Evolutionary conservation across 306 rosid species (phyloP), one percentile per base, ranked within the genome.

Genomic region (Gastrolobium bilobum): DNA sequence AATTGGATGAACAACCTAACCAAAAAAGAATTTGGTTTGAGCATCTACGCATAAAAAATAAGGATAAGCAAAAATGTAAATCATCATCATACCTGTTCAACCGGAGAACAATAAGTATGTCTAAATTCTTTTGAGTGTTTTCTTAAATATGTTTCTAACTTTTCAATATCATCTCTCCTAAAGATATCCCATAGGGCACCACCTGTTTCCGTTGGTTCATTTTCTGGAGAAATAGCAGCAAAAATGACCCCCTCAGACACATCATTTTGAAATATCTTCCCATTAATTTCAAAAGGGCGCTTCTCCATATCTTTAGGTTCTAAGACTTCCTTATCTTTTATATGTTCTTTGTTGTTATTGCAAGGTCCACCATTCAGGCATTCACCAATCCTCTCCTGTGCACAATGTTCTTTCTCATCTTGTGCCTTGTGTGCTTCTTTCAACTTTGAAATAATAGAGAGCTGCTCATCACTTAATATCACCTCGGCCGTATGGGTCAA

Each of bases 111-210:
- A 56, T 50, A 90, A 7, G 87, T 87, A 65, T 90, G 94, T 62
- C 91, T 87, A 39, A 90, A 87, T 73, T 90, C 91, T 43, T 72
- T 77, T 1, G 78, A 77, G 71, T 90, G 88, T 58, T 86, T 83
- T 30, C 76, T 84, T 78, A 90, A 63, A 83, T 86, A 90, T 26
- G 76, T 85, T 57, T 86, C 89, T 67, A 90, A 84, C 73, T 90
- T 84, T 13, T 86, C 75, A 15, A 82, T 84, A 64, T 90, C 92
- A 69, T 86, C 90, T 66, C 94, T 84, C 7, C 94, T 82, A 58
- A 90, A 88, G 54, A 90, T 88, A 80, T 90, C 94, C 92, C 92
- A 90, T 29, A 90, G 70, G 48, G 92, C 94, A 43, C 87, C 85
- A 10, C 86, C 88, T 1, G 59, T 52, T 82, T 82, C 71, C 26